A percentile compares a stretch with the other conserved stretches of the same genome.
Evolutionary conservation across 139 green algal genomes (phyloP).

Genomic region (Chlamydomonas incerta): DNA sequence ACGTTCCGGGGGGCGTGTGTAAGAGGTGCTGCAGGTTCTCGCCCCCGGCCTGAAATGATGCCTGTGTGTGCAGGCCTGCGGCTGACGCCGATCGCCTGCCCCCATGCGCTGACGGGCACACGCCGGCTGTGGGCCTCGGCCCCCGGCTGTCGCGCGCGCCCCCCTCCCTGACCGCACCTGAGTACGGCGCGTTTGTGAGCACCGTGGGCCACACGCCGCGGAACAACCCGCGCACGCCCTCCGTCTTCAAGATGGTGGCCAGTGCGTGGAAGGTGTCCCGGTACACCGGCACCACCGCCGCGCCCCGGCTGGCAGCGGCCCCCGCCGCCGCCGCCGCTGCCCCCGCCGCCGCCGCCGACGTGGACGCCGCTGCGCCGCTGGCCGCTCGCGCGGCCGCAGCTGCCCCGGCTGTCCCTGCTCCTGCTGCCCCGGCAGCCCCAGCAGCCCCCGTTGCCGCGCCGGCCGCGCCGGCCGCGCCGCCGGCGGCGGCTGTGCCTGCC

Average conservation of each 20-base stretch:
- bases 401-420: not conserved
- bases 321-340: not conserved
- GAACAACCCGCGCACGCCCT: slow-evolving; percentile 78
- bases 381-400: no score
- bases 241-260: slow-evolving; percentile 61
- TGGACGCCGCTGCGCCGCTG: not conserved
- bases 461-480: not conserved
- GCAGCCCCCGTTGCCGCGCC: not conserved
- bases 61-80: no score
- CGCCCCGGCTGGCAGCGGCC: not conserved
- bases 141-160: no score
- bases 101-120: no score
- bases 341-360: not conserved
- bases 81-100: no score
- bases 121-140: no score
- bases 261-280: slow-evolving; percentile 74
- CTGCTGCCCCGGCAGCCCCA: not conserved
- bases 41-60: no score
- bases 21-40: no score
- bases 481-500: not conserved
- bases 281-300: slow-evolving; percentile 51
- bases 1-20: no score
- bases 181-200: slow-evolving; percentile 92
- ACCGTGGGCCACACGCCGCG: slow-evolving; percentile 85
- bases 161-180: no score